Evolutionary conservation across 2,329 filamentous ascomycete species (phyloP).

Genomic region (Xylariaceae sp.): DNA sequence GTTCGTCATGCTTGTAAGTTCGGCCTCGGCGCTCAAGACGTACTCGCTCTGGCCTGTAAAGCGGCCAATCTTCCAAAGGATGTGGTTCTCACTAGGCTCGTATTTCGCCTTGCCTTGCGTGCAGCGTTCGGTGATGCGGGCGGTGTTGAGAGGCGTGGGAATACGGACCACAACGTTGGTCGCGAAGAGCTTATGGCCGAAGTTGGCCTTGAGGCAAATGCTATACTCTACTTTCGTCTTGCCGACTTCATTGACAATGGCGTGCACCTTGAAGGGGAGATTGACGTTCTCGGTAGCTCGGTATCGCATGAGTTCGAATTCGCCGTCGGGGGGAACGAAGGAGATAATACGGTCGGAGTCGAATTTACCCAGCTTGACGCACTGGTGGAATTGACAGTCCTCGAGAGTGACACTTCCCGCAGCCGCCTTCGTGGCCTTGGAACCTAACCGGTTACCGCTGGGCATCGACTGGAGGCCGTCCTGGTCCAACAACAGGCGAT

Average conservation of each 20-base stretch:
- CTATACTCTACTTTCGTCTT: conserved; percentile 98
- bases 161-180: conserved; percentile 94
- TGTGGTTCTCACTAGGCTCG: conserved; percentile 95
- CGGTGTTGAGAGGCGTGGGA: conserved; percentile 93
- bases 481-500: conserved; percentile 83
- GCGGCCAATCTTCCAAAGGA: conserved; percentile 98
- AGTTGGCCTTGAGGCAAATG: conserved; percentile 95
- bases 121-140: conserved; percentile 84
- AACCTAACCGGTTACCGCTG: conserved; percentile 70
- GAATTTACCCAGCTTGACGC: conserved; percentile 94
- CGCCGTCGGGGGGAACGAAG: conserved; percentile 93
- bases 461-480: conserved; percentile 61
- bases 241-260: conserved; percentile 95
- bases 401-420: conserved; percentile 93
- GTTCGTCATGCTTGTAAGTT: conserved; percentile 93
- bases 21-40: conserved; percentile 88
- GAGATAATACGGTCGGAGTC: conserved; percentile 95
- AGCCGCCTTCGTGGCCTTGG: conserved; percentile 90
- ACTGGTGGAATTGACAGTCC: conserved; percentile 98
- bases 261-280: conserved; percentile 96
- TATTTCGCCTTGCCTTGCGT: conserved; percentile 98
- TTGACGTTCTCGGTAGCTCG: conserved; percentile 98
- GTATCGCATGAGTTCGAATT: conserved; percentile 98
- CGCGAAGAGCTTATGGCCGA: conserved; percentile 90
- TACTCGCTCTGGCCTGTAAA: conserved; percentile 98